A percentile compares a stretch with the other conserved stretches of the same genome.
These are phyloP conservation scores for Xylariaceae sp. DNA, from an alignment of 2,329 filamentous ascomycete genomes.

Conservation along the genomic window DNA sequence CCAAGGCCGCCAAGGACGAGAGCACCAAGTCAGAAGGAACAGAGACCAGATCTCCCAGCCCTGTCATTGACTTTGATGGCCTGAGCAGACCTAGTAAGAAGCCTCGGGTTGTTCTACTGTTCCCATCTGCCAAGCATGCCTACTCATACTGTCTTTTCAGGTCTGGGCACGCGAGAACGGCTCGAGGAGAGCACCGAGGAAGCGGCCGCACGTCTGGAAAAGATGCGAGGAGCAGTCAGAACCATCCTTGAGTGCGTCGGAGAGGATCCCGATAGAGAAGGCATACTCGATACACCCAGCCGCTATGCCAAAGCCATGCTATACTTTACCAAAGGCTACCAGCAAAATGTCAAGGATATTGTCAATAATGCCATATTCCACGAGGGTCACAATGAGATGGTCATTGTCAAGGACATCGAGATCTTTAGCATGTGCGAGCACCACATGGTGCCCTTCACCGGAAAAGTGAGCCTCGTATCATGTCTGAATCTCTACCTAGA, in stretches of 20 bases:
- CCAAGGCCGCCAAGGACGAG: neutral
- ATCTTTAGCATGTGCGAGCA: conserved; percentile 95
- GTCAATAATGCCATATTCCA: conserved; percentile 94
- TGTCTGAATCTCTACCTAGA: neutral
- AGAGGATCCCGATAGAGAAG: conserved; percentile 65
- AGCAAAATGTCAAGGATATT: conserved; percentile 87
- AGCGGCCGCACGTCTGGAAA: conserved; percentile 51
- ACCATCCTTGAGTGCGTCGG: conserved; percentile 68
- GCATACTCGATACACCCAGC: conserved; percentile 67
- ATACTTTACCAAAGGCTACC: conserved; percentile 94
- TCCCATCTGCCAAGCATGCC: neutral
- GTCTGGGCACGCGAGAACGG: conserved; percentile 62
- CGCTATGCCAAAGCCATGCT: conserved; percentile 95
- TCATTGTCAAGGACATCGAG: conserved; percentile 97
- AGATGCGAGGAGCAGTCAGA: conserved; percentile 60
- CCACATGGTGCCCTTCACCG: conserved; percentile 92
- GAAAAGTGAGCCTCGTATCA: conserved; percentile 64
- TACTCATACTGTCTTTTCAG: conserved; percentile 35
- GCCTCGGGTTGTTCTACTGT: neutral
- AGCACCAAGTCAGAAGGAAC: conserved; percentile 24
- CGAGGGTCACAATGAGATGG: conserved; percentile 94
- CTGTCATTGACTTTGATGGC: conserved; percentile 61
- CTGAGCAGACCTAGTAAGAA: conserved; percentile 56
- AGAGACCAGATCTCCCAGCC: conserved; percentile 48
- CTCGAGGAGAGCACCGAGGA: conserved; percentile 55